Conservation (phyloP, 192 early-diverging fungal species). For the Anaeromyces robustus region DNA sequence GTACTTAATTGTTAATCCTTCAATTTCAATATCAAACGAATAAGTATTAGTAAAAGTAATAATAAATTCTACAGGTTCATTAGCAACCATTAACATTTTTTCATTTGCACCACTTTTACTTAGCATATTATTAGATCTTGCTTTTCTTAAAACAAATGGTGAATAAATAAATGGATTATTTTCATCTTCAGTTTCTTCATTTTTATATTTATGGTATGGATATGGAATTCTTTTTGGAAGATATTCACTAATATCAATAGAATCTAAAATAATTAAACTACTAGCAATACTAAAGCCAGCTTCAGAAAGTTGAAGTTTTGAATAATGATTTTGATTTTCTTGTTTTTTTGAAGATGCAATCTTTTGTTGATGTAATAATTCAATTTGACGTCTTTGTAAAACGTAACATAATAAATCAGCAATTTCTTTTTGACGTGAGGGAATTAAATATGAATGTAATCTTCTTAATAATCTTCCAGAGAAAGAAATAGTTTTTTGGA, state of each 20-base stretch:
- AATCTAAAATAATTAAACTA: background rate
- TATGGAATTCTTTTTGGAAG: constrained; percentile 33
- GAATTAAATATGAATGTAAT: background rate
- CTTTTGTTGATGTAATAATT: background rate
- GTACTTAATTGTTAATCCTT: constrained; percentile 44
- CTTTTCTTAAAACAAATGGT: constrained; percentile 48
- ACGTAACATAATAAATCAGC: background rate
- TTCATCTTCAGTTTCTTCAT: constrained; percentile 8
- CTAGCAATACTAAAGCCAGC: background rate
- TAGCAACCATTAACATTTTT: constrained; percentile 36
- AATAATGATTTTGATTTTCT: background rate
- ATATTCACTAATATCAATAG: background rate
- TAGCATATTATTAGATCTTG: constrained; percentile 1
- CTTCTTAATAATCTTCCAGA: background rate
- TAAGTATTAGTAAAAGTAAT: constrained; percentile 60
- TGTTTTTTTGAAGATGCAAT: background rate
- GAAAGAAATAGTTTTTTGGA: background rate
- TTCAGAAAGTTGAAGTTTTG: background rate
- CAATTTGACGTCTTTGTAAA: background rate
- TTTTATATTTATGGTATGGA: constrained; percentile 18
- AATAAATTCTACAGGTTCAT: constrained; percentile 53
- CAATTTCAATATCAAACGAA: constrained; percentile 60
- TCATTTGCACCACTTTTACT: background rate
- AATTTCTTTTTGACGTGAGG: background rate
- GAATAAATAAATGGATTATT: constrained; percentile 67